These are phyloP conservation scores for Candida maesae DNA, from an alignment of 805 yeast species.

Conservation along the genomic window DNA sequence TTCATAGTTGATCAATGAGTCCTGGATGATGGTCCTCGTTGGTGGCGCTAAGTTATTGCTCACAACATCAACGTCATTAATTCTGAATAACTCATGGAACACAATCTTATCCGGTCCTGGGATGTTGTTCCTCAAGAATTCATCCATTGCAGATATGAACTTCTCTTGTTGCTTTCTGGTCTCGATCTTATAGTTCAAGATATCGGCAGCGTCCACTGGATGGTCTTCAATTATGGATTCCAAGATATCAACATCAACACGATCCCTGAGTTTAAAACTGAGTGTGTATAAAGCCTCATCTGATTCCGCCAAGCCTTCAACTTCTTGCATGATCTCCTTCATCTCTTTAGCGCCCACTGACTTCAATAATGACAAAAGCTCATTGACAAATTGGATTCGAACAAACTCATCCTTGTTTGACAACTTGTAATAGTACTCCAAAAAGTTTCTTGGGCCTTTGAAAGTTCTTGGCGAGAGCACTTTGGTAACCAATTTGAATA, in stretches of 20 bases:
- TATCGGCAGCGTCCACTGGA: conserved; percentile 9
- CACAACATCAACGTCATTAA: conserved; percentile 29
- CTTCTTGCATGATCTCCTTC: conserved; percentile 8
- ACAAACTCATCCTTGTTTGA: conserved; percentile 23
- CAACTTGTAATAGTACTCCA: conserved; percentile 24
- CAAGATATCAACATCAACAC: conserved; percentile 1
- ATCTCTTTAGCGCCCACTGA: conserved; percentile 8
- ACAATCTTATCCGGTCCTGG: conserved; percentile 18
- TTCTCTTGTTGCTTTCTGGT: conserved; percentile 17
- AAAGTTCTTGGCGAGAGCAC: conserved; percentile 15
- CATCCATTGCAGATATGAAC: conserved; percentile 16
- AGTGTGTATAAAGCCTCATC: conserved; percentile 16
- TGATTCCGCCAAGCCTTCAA: conserved; percentile 7
- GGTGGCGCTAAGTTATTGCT: conserved; percentile 40
- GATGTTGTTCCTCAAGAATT: conserved; percentile 14
- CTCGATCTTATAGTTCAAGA: conserved; percentile 23
- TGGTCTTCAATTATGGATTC: background rate
- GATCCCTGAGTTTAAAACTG: conserved; percentile 13
- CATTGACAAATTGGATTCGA: conserved; percentile 23
- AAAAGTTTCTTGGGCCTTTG: conserved; percentile 13
- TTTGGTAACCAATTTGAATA: conserved; percentile 19
- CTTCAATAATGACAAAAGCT: conserved; percentile 18
- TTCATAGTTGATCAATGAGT: conserved; percentile 40
- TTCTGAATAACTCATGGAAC: conserved; percentile 40
- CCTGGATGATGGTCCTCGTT: conserved; percentile 37